Evolutionary conservation across 768 basidiomycete species (phyloP), one percentile per base, ranked within the genome.

Genomic region (Suillus subalutaceus): DNA sequence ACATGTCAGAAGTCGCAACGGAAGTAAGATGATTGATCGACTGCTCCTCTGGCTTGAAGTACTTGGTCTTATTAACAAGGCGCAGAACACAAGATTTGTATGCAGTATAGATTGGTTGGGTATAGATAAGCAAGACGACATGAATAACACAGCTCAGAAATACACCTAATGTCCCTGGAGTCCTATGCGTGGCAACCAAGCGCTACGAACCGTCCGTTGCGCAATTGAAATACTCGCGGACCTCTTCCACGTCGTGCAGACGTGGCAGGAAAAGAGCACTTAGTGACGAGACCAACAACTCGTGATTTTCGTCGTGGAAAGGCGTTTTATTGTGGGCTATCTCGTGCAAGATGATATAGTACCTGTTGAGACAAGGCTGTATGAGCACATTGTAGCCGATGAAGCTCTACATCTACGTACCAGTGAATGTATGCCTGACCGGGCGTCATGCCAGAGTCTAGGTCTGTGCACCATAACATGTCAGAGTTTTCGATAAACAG

Each of bases 261-360:
- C 16, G 38, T 16, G 23, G 58, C 26, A 59, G 26, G 16, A 26
- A 30, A 3, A 1, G 16, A 41, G 23, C 16, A 35, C 63, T 61
- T 26, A 63, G 7, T 30, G 37, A 37, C 38, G 72, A 60, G 35
- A 72, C 67, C n/a, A 74, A 62, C 9, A 70, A 61, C 18, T 75
- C 73, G 23, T 74, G 73, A 30, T 74, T 57, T 52, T 74, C 74
- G 2, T 75, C 71, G 9, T 75, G 74, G n/a, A 72, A 70, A 63
- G 66, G 61, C 0, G 68, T 64, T 46, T 60, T 57, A 20, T 74
- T 71, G 63, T 75, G 75, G 16, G 74, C 75, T 3, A 75, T 68
- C 53, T 75, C 74, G 23, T 75, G 74, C 5, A 68, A 67, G 63
- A 76, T 68, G 8, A 75, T 74, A 37, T 76, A 71, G 38, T 69